Base-by-base conservation (phyloP, 1,284 basidiomycete species). In the Leccinum brunneo-olivaceum region DNA sequence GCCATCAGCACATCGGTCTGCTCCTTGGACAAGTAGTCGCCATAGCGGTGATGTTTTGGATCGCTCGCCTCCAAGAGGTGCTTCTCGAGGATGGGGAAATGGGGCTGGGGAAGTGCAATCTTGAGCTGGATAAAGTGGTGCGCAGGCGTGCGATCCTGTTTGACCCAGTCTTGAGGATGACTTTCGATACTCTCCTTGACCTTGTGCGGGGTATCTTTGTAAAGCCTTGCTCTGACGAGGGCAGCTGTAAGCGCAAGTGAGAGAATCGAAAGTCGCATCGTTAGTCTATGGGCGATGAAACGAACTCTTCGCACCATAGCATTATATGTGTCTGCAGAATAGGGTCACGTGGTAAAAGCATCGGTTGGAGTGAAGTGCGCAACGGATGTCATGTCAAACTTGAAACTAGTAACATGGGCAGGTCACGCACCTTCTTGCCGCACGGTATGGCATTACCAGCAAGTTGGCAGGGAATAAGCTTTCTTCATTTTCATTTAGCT, bases 31-130 rank as follows among this genome's bases (percentile, higher is more conserved):
- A 87, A 60, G 59, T 87, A 76, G 24, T 74, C 65, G 0, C 85
- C 85, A 55, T 88, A 89, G 18, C 77, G 73, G 12, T 63, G 54
- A 50, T 82, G 77, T 47, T 65, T 57, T 9, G 84, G 76, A 54
- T 79, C 73, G 61, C 82, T 84, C 21, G 85, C 69, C 62, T 84
- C 78, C 55, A 72, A 77, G 6, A 89, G 66, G 44, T 79, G 76
- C 40, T 71, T 54, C 56, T 87, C 79, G 47, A 88, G 64, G 33
- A 64, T 58, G 27, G 63, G 50, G 53, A 87, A 81, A 51, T 80
- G 73, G 14, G 74, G 68, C 56, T 85, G 84, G 4, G 73, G 73
- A 16, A 89, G 73, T 5, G 50, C 55, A 2, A 56, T 56, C 40
- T 56, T 56, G 36, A 56, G 57, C 37, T 56, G 30, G 8, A 56